These are phyloP conservation scores for Acaromyces ingoldii DNA, from an alignment of 1,284 basidiomycete species.

Conservation along the genomic window DNA sequence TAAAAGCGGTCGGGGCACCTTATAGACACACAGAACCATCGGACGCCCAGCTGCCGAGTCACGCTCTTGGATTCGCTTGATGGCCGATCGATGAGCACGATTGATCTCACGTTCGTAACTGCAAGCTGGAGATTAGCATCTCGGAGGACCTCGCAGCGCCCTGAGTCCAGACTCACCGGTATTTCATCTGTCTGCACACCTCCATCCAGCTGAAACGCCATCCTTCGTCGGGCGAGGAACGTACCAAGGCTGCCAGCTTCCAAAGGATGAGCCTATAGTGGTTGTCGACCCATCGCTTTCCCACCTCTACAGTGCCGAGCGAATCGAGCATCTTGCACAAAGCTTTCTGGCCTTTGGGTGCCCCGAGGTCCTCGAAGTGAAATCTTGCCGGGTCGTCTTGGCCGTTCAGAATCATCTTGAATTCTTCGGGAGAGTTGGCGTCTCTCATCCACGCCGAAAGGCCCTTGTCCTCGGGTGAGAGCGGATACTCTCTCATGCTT, in stretches of 20 bases:
- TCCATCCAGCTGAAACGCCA: conserved; percentile 22
- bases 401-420: conserved; percentile 28
- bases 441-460: no score
- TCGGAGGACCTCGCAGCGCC: neutral
- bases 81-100: conserved; percentile 68
- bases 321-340: conserved; percentile 24
- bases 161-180: conserved; percentile 61
- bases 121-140: neutral
- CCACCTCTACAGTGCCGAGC: conserved; percentile 56
- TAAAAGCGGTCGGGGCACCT: no score
- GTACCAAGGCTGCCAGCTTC: conserved; percentile 82
- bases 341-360: conserved; percentile 9
- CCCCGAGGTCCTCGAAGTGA: conserved; percentile 28
- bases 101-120: conserved; percentile 90
- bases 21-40: conserved; percentile 78
- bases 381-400: conserved; percentile 13
- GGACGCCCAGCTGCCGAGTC: conserved; percentile 68
- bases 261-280: conserved; percentile 87
- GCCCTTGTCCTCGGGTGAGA: no score
- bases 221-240: conserved; percentile 56
- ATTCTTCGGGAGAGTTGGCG: no score
- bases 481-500: no score
- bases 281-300: conserved; percentile 77
- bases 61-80: conserved; percentile 70
- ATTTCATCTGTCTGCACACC: conserved; percentile 74